Percentiles rank a stretch among this genome's conserved stretches.
Conservation (phyloP, 2,329 filamentous ascomycete genomes). For the Botryosphaeria dothidea region DNA sequence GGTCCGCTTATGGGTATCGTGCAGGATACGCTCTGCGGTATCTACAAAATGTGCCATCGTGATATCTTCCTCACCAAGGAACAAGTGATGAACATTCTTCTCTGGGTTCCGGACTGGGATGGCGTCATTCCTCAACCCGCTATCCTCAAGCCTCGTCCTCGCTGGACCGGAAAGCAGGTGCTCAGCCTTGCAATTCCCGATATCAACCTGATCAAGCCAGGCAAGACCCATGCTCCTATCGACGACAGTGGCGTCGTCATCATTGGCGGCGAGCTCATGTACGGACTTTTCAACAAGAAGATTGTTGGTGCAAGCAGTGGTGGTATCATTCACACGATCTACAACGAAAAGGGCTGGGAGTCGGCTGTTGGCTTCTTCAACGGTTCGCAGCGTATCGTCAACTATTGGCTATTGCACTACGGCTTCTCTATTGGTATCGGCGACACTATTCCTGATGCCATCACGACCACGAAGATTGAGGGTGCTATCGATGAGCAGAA, state of each 20-base stretch:
- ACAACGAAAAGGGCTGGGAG: constrained; percentile 86
- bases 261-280: constrained; percentile 84
- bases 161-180: constrained; percentile 98
- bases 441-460: constrained; percentile 89
- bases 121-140: constrained; percentile 89
- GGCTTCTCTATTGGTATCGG: constrained; percentile 98
- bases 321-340: constrained; percentile 93
- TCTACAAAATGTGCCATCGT: constrained; percentile 93
- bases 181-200: constrained; percentile 88
- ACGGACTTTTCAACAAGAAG: constrained; percentile 90
- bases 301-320: constrained; percentile 85
- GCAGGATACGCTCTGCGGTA: constrained; percentile 93
- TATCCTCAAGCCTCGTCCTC: constrained; percentile 87
- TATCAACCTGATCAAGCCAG: constrained; percentile 62
- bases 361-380: constrained; percentile 95
- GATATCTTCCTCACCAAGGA: constrained; percentile 90
- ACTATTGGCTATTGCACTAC: constrained; percentile 95
- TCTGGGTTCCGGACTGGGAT: constrained; percentile 98
- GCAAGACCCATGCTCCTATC: constrained; percentile 50
- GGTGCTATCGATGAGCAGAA: constrained; percentile 80
- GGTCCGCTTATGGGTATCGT: constrained; percentile 99
- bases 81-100: constrained; percentile 91
- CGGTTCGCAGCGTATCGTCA: constrained; percentile 89
- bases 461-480: constrained; percentile 83
- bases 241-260: constrained; percentile 80